Evolutionary conservation across 805 yeast genomes (phyloP).

Genomic region (Metschnikowia gruessii): DNA sequence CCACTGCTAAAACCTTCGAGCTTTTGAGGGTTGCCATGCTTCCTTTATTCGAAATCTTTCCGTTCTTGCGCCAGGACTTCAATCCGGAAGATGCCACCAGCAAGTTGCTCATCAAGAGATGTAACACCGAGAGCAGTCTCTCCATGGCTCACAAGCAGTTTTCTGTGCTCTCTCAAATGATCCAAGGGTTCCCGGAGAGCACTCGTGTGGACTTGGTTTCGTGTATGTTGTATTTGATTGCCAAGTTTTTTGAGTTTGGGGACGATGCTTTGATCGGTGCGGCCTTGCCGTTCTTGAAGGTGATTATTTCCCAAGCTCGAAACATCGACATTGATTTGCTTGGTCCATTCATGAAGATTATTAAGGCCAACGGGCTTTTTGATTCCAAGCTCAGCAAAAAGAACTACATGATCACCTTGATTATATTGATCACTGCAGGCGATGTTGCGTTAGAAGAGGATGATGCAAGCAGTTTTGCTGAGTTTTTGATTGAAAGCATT

Average conservation of each 20-base stretch:
- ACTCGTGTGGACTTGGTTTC: constrained; percentile 70
- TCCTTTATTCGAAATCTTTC: constrained; percentile 57
- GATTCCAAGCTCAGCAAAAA: constrained; percentile 13
- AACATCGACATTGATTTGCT: constrained; percentile 22
- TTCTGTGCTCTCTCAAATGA: constrained; percentile 57
- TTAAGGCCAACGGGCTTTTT: constrained; percentile 4
- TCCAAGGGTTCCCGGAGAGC: constrained; percentile 55
- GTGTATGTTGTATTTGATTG: constrained; percentile 62
- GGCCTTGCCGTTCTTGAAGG: constrained; percentile 44
- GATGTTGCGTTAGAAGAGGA: constrained; percentile 25
- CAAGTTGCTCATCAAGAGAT: constrained; percentile 27
- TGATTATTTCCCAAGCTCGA: constrained; percentile 26
- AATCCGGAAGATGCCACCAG: constrained; percentile 28
- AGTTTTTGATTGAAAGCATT: constrained; percentile 26
- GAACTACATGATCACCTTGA: constrained; percentile 32
- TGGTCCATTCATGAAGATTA: constrained; percentile 22
- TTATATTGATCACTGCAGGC: constrained; percentile 37
- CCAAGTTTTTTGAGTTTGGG: constrained; percentile 48
- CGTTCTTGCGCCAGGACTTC: constrained; percentile 52
- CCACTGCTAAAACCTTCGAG: constrained; percentile 49
- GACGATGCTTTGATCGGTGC: constrained; percentile 45
- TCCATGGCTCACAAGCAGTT: constrained; percentile 48
- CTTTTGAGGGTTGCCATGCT: constrained; percentile 66
- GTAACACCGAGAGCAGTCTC: constrained; percentile 38
- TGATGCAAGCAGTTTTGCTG: constrained; percentile 24